Percentiles rank a stretch among this genome's conserved stretches.
These are phyloP conservation scores for Stachybotrys echinatus DNA, from an alignment of 2,329 filamentous ascomycete species.

Conservation along the genomic window DNA sequence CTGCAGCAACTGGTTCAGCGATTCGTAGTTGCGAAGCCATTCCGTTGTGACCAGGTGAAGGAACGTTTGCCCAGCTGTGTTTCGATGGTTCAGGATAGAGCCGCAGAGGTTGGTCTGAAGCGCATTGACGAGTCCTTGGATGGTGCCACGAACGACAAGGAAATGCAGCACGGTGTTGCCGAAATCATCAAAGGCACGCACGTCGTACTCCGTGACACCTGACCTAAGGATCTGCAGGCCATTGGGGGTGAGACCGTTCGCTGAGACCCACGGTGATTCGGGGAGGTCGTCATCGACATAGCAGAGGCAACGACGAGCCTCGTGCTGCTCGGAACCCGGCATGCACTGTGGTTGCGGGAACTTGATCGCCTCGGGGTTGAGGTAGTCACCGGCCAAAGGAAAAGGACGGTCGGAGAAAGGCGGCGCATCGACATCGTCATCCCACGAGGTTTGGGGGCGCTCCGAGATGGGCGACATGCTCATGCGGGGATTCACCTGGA, in stretches of 20 bases:
- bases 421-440: constrained; percentile 21
- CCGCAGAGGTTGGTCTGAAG: constrained; percentile 12
- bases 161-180: constrained; percentile 44
- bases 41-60: constrained; percentile 34
- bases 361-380: constrained; percentile 23
- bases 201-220: constrained; percentile 5
- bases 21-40: constrained; percentile 24
- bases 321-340: constrained; percentile 14
- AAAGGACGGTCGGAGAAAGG: constrained; percentile 13
- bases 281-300: constrained; percentile 15
- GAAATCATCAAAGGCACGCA: constrained; percentile 30
- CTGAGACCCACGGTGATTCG: constrained; percentile 23
- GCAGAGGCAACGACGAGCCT: constrained; percentile 21
- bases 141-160: constrained; percentile 29
- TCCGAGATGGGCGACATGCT: constrained; percentile 19
- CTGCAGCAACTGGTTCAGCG: constrained; percentile 21
- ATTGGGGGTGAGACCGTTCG: constrained; percentile 13
- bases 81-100: constrained; percentile 21
- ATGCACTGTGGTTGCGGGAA: constrained; percentile 11
- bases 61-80: constrained; percentile 43
- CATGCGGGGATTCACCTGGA: constrained; percentile 14
- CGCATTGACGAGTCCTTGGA: constrained; percentile 20
- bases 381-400: constrained; percentile 45
- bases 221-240: constrained; percentile 10
- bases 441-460: constrained; percentile 15